phyloP scores from a whole-genome alignment of 257 asterid species.

The Pogostemon cablin region DNA sequence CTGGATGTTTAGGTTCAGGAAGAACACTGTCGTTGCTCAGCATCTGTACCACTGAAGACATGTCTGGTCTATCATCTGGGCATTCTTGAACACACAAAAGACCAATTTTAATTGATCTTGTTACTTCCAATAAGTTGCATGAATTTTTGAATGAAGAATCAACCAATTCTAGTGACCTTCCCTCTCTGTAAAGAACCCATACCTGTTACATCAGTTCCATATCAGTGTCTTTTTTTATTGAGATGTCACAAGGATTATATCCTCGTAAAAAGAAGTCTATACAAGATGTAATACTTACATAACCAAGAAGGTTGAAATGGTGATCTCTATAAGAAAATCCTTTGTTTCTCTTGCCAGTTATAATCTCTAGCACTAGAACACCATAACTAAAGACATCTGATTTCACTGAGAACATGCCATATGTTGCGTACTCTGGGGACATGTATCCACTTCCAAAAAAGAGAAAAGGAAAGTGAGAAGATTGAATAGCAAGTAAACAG shows the following conservation, averaged over 20 bases:
- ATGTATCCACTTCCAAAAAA: constrained; percentile 1
- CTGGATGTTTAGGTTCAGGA: constrained; percentile 7
- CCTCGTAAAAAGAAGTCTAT: neutral
- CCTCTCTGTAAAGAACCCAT: constrained; percentile 18
- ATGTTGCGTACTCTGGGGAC: constrained; percentile 2
- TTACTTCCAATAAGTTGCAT: neutral
- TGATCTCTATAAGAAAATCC: neutral
- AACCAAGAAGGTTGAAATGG: constrained; percentile 11
- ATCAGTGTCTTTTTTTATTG: neutral
- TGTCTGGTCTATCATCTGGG: constrained; percentile 12
- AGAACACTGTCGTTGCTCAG: neutral
- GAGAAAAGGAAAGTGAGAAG: neutral
- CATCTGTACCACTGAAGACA: constrained; percentile 16
- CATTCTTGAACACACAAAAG: constrained; percentile 10
- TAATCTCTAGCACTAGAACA: constrained; percentile 3
- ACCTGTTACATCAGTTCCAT: constrained; percentile 3
- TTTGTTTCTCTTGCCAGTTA: constrained; percentile 3
- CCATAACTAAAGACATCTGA: constrained; percentile 6
- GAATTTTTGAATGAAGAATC: neutral
- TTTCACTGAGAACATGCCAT: constrained; percentile 9
- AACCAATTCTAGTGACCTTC: neutral
- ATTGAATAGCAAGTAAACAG: neutral
- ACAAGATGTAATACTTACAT: neutral
- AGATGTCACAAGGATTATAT: neutral
- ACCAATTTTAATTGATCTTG: constrained; percentile 5